These are phyloP conservation scores for Cyberlindnera mrakii DNA, from an alignment of 805 yeast species.

Conservation along the genomic window DNA sequence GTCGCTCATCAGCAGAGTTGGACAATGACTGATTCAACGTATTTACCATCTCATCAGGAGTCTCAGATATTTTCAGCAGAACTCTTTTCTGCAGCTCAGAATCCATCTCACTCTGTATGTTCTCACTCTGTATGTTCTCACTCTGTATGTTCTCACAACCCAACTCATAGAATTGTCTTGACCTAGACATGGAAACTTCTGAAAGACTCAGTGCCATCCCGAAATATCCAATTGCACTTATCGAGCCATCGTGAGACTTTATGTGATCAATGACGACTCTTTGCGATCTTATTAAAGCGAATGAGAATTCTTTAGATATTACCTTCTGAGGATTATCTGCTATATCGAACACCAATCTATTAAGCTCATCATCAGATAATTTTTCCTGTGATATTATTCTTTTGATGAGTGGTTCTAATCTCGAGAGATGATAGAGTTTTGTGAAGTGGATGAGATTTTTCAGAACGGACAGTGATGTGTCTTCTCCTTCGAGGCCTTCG, in stretches of 20 bases:
- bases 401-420: slow-evolving; percentile 2
- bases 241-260: background rate
- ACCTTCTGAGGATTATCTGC: slow-evolving; percentile 4
- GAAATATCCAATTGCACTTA: slow-evolving; percentile 7
- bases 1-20: background rate
- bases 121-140: background rate
- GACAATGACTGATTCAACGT: background rate
- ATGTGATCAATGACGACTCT: slow-evolving; percentile 5
- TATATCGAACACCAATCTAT: slow-evolving; percentile 6
- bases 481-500: background rate
- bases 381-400: slow-evolving; percentile 4
- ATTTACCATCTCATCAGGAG: slow-evolving; percentile 2
- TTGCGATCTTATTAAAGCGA: slow-evolving; percentile 6
- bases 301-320: slow-evolving; percentile 7
- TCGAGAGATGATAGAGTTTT: slow-evolving; percentile 9
- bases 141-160: slow-evolving; percentile 1
- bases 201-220: slow-evolving; percentile 10
- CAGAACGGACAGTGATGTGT: background rate
- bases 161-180: slow-evolving; percentile 4
- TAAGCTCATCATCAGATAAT: slow-evolving; percentile 3
- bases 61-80: background rate
- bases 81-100: slow-evolving; percentile 1
- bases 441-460: slow-evolving; percentile 9
- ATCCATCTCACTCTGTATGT: slow-evolving; percentile 5
- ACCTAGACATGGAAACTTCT: slow-evolving; percentile 4